Evolutionary conservation across 495 filamentous ascomycete genomes (phyloP).

Genomic region (Penicillium crystallinum): DNA sequence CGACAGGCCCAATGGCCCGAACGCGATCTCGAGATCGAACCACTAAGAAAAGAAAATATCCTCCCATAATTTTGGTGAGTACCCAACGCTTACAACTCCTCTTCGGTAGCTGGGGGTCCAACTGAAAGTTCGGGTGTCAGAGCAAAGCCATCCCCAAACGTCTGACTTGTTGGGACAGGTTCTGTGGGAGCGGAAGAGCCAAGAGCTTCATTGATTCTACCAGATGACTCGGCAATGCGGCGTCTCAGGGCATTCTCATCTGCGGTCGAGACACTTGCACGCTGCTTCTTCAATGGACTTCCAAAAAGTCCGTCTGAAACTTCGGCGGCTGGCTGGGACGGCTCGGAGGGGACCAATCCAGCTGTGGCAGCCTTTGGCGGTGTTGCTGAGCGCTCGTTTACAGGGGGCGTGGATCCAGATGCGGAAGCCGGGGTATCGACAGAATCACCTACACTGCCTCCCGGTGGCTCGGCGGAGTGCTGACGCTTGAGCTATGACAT

Average conservation of each 20-base stretch:
- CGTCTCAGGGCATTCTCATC: slow-evolving; percentile 51
- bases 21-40: background rate
- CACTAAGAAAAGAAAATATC: background rate
- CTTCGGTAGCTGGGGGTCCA: slow-evolving; percentile 17
- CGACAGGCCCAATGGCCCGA: background rate
- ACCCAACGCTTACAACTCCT: slow-evolving; percentile 30
- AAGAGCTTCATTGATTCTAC: slow-evolving; percentile 33
- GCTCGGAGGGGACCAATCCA: slow-evolving; percentile 20
- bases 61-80: background rate
- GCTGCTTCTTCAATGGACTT: slow-evolving; percentile 79
- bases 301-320: slow-evolving; percentile 53
- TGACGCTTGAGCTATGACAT: slow-evolving; percentile 79
- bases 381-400: slow-evolving; percentile 37
- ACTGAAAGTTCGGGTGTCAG: slow-evolving; percentile 3
- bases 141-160: slow-evolving; percentile 14
- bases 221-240: slow-evolving; percentile 42
- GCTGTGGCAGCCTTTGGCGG: slow-evolving; percentile 27
- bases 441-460: slow-evolving; percentile 38
- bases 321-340: slow-evolving; percentile 26
- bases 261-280: slow-evolving; percentile 61
- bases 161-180: background rate
- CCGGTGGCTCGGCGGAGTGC: slow-evolving; percentile 76
- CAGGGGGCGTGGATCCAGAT: slow-evolving; percentile 30
- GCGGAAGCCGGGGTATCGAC: slow-evolving; percentile 43
- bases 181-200: slow-evolving; percentile 11